Conservation (phyloP, 106 monocot species). For the Amphibolis antarctica region DNA sequence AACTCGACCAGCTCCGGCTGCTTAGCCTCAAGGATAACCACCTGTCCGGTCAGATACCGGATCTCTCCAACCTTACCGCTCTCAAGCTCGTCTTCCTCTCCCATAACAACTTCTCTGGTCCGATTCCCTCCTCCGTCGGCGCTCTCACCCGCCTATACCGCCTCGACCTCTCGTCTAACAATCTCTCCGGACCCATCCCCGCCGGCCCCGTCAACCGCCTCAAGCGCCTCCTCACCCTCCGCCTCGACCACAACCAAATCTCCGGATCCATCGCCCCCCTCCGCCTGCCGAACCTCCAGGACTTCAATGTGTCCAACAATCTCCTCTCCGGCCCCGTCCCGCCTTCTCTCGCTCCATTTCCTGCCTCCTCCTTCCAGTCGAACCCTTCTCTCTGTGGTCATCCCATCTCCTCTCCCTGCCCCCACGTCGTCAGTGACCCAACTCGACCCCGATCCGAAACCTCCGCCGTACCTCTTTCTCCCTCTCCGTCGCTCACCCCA, state of each 20-base stretch:
- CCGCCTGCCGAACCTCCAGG: slow-evolving; percentile 39
- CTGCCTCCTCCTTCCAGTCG: slow-evolving; percentile 27
- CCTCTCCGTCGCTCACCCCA: neutral
- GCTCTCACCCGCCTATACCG: slow-evolving; percentile 16
- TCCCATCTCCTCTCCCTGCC: slow-evolving; percentile 21
- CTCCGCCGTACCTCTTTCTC: too few relatives aligned
- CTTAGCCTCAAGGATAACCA: slow-evolving; percentile 67
- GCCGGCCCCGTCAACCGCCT: slow-evolving; percentile 14
- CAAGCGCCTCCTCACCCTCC: slow-evolving; percentile 54
- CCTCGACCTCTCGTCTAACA: slow-evolving; percentile 38
- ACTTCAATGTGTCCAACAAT: slow-evolving; percentile 61
- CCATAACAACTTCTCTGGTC: slow-evolving; percentile 54
- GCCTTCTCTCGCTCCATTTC: slow-evolving; percentile 31
- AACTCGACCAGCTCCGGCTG: slow-evolving; percentile 40
- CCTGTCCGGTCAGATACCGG: slow-evolving; percentile 45
- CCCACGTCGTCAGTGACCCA: slow-evolving; percentile 24
- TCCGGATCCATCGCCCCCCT: slow-evolving; percentile 48
- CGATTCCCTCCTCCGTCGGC: slow-evolving; percentile 23
- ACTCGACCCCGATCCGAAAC: slow-evolving; percentile 12
- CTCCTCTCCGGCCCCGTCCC: slow-evolving; percentile 50
- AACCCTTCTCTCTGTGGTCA: slow-evolving; percentile 71
- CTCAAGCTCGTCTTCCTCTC: slow-evolving; percentile 75
- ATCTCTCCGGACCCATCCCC: slow-evolving; percentile 21
- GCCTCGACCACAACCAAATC: slow-evolving; percentile 51
- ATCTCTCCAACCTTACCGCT: slow-evolving; percentile 34